A percentile compares a stretch with the other conserved stretches of the same genome.
Conservation (phyloP, 2,329 filamentous ascomycete genomes). For the Aspergillus aculeatus region DNA sequence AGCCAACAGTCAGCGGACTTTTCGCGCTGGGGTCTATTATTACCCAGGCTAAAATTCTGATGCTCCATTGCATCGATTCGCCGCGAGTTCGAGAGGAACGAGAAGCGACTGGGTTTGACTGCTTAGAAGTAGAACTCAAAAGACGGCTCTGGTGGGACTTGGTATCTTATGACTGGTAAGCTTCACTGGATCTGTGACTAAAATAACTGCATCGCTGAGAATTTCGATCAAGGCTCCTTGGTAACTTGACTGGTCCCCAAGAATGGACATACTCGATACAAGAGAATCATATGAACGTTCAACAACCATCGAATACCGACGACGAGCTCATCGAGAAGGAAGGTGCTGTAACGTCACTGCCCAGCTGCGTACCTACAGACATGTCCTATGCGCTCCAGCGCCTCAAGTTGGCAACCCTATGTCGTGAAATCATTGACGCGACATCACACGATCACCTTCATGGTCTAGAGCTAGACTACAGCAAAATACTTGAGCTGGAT, state of each 20-base stretch:
- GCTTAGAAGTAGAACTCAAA: conserved; percentile 36
- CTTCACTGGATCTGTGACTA: too few relatives aligned
- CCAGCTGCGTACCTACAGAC: conserved; percentile 39
- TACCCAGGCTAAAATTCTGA: conserved; percentile 35
- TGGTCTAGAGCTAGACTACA: conserved; percentile 32
- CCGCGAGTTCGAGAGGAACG: conserved; percentile 18
- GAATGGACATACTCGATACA: conserved; percentile 47
- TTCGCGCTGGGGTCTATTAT: conserved; percentile 28
- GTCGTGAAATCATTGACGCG: conserved; percentile 42
- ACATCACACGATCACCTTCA: conserved; percentile 27
- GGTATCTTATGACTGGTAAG: conserved; percentile 45
- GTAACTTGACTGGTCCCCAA: conserved; percentile 44
- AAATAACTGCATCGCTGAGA: neutral
- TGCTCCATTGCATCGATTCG: conserved; percentile 38
- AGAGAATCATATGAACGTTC: conserved; percentile 43
- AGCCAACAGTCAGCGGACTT: conserved; percentile 23
- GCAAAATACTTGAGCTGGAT: conserved; percentile 41
- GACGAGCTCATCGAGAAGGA: conserved; percentile 37
- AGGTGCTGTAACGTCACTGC: conserved; percentile 22
- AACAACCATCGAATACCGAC: conserved; percentile 43
- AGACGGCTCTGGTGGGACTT: conserved; percentile 48
- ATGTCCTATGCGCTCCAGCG: conserved; percentile 49
- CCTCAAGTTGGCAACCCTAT: conserved; percentile 42
- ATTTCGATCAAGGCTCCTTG: conserved; percentile 33
- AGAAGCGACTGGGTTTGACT: conserved; percentile 17